Base-by-base conservation (phyloP, 371 early-diverging fungal species). In the Mucor mucedo region DNA sequence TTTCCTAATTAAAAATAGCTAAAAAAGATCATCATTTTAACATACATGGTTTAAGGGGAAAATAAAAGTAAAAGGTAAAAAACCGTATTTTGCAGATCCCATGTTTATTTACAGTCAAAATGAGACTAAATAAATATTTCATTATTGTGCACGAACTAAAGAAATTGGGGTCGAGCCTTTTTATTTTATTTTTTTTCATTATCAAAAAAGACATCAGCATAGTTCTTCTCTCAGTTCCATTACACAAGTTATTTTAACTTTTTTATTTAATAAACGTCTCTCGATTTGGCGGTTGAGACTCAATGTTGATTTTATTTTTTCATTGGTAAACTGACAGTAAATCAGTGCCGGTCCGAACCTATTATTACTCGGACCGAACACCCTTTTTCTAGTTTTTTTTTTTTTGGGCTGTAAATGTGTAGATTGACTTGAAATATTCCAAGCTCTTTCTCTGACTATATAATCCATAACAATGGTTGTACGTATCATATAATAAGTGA, bases 391-490 rank as follows among this genome's bases (percentile, higher is more conserved):
- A 11, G 21, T 21, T 21, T 21, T 55, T 21, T 47, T 54, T 61
- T 62, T 62, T 55, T 47, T 55, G 49, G 67, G 40, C 60, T 66
- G 67, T 68, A 67, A 67, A 67, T 62, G 68, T 62, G 60, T 54
- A 35, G 61, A 44, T 67, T 49, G 28, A 58, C 33, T 52, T 38
- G 41, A 54, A 32, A 53, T 39, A 55, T 48, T 60, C 58, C 50
- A 68, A 60, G 63, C 63, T 68, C 68, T 68, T 68, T 68, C 68
- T 68, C 68, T 68, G 68, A 68, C 68, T 68, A 61, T 63, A 68
- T 68, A 68, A 68, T 68, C 68, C 68, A 63, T 68, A 62, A 68
- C 63, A 63, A 68, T 68, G 68, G 68, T 63, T 68, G 68, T 68
- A 68, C 56, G 68, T 68, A 68, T 68, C 52, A 58, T 28, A 58